Evolutionary conservation across 2,329 filamentous ascomycete species (phyloP).

Genomic region (Trematosphaeria pertusa): DNA sequence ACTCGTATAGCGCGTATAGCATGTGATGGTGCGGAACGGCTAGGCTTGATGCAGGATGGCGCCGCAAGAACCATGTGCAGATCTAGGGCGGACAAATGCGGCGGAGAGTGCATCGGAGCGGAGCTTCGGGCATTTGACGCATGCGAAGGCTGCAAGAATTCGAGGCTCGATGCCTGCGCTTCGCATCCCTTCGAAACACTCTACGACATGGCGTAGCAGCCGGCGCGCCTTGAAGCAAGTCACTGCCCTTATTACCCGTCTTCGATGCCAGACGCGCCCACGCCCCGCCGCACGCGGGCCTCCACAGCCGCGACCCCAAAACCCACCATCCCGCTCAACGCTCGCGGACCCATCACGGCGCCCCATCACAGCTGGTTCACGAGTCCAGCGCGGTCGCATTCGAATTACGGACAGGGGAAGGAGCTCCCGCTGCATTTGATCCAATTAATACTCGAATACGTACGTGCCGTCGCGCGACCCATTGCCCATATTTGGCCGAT

Average conservation of each 20-base stretch:
- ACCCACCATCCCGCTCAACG: not conserved
- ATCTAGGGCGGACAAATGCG: slow-evolving; percentile 15
- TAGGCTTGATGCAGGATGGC: not conserved
- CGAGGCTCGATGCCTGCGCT: not conserved
- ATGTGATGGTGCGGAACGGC: not conserved
- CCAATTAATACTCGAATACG: slow-evolving; percentile 62
- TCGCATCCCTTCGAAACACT: too few relatives aligned
- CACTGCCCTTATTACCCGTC: too few relatives aligned
- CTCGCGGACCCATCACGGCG: slow-evolving; percentile 31
- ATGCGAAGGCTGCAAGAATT: slow-evolving; percentile 5
- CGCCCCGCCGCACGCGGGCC: slow-evolving; percentile 17
- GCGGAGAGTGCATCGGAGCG: slow-evolving; percentile 9
- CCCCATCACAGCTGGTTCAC: slow-evolving; percentile 43
- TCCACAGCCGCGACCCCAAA: slow-evolving; percentile 16
- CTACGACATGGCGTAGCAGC: too few relatives aligned
- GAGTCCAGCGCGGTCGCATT: slow-evolving; percentile 40
- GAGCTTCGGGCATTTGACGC: not conserved
- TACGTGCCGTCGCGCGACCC: slow-evolving; percentile 41
- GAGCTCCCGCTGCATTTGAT: slow-evolving; percentile 65
- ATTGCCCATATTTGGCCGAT: too few relatives aligned
- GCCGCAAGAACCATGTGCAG: slow-evolving; percentile 1
- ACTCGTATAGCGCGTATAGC: slow-evolving; percentile 5
- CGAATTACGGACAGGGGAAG: slow-evolving; percentile 35
- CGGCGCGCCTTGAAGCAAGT: too few relatives aligned
- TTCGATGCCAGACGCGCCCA: slow-evolving; percentile 26